Base-by-base conservation (phyloP, 495 filamentous ascomycete genomes). In the Cenococcum geophilum region DNA sequence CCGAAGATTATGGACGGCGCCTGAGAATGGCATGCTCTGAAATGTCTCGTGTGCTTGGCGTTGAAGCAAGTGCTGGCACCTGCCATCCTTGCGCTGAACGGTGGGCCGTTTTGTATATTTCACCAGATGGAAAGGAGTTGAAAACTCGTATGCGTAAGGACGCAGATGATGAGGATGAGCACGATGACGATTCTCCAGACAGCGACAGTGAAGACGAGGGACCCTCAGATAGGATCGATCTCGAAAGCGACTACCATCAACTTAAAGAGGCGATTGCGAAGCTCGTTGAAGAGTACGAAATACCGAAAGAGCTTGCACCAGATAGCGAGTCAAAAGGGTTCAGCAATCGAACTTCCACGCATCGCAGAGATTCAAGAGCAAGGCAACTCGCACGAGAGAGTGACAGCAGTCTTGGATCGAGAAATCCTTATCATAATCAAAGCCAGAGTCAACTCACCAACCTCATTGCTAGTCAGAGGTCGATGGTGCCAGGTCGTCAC, bases 191-290 rank as follows among this genome's bases (percentile, higher is more conserved):
- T 57, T 83, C 83, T 5, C 80, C 79, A 0, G 75, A 80, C 43
- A 86, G 79, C 68, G 86, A 87, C 57, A 84, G 65, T 34, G 83
- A 84, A 43, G 86, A 91, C 65, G 88, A 89, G 11, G 77, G 78
- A 11, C 79, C 79, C 4, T 80, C 80, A 27, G 84, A 83, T 12
- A 78, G 80, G 9, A 78, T 89, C 11, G 88, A 89, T 27, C 74
- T 89, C 5, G 86, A 89, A 68, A 88, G 87, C 63, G 88, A 91
- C 64, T 89, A 93, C 64, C 88, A 93, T 72, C 85, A 89, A 56
- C 75, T 95, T 8, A 87, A 92, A 58, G 85, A 89, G 36, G 87
- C 89, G 5, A 87, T 96, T 50, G 75, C 89, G 49, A 91, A 89
- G 68, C 78, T 96, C 1, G 86, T 93, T 18, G 82, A 87, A 62